These are phyloP conservation scores for Isoetes taiwanensis DNA, from an alignment of 75 land plant species.

Conservation along the genomic window DNA sequence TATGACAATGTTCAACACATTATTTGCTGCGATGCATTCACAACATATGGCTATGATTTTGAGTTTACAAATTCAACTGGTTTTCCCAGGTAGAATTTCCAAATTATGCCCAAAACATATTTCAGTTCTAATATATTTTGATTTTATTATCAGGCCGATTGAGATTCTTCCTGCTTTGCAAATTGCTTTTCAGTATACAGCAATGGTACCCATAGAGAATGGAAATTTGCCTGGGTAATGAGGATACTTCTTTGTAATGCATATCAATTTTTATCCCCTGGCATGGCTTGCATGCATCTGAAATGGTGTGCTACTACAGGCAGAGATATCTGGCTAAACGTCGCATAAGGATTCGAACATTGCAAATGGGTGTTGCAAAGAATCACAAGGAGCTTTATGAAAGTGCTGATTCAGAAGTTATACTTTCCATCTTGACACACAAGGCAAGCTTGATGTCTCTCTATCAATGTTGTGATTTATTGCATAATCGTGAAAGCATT, in stretches of 20 bases:
- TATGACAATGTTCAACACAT: conserved; percentile 98
- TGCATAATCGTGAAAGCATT: neutral
- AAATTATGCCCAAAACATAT: neutral
- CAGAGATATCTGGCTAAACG: conserved; percentile 36
- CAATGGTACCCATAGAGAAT: conserved; percentile 63
- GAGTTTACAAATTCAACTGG: conserved; percentile 56
- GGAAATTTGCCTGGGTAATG: too few relatives aligned
- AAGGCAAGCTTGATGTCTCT: conserved; percentile 36
- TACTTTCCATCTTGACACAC: conserved; percentile 77
- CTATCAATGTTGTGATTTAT: neutral
- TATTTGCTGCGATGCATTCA: conserved; percentile 91
- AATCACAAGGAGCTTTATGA: conserved; percentile 67
- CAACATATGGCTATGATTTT: conserved; percentile 95
- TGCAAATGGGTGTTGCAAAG: conserved; percentile 49
- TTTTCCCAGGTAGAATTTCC: conserved; percentile 56
- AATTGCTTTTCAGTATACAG: conserved; percentile 87
- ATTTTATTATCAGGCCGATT: conserved; percentile 34
- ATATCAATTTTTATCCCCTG: neutral
- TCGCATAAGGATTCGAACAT: conserved; percentile 64
- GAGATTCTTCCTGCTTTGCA: conserved; percentile 68
- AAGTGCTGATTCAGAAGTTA: conserved; percentile 77
- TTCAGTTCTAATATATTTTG: neutral
- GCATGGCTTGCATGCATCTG: neutral
- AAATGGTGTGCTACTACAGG: conserved; percentile 25
- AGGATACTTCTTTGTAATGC: too few relatives aligned